Conservation (phyloP, 352 stramenopile species). For the Phytophthora sojae region DNA sequence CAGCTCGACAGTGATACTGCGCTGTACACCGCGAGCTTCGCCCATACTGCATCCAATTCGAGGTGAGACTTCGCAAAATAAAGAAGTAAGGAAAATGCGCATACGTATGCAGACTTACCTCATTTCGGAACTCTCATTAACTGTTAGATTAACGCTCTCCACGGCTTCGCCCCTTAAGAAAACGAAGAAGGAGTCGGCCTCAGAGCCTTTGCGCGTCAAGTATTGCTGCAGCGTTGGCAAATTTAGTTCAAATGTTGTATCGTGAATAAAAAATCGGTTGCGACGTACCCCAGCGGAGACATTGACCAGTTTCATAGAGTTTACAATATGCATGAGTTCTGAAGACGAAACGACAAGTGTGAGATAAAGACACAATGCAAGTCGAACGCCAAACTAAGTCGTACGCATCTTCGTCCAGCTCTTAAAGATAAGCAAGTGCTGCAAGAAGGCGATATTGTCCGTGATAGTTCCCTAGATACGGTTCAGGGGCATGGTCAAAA, state of each 20-base stretch:
- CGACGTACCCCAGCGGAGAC: conserved; percentile 57
- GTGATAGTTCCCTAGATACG: conserved; percentile 71
- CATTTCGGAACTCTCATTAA: conserved; percentile 68
- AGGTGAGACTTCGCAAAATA: not conserved
- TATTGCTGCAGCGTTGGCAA: conserved; percentile 64
- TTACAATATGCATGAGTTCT: conserved; percentile 89
- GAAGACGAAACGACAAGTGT: not conserved
- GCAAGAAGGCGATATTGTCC: conserved; percentile 85
- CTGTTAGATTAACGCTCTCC: conserved; percentile 69
- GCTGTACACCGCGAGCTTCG: conserved; percentile 66
- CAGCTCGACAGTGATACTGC: conserved; percentile 76
- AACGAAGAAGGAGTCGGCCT: conserved; percentile 84
- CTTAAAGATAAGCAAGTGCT: conserved; percentile 81
- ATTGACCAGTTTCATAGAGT: conserved; percentile 83
- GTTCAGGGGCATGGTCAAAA: not conserved
- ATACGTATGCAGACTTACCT: conserved; percentile 32
- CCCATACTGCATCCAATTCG: conserved; percentile 41
- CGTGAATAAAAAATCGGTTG: not conserved
- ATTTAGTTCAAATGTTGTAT: conserved; percentile 1
- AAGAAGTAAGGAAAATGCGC: not conserved
- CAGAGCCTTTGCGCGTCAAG: conserved; percentile 72
- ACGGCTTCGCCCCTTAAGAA: conserved; percentile 77
- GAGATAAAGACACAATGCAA: not conserved
- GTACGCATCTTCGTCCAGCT: conserved; percentile 89
- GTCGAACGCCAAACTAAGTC: conserved; percentile 3